Base-by-base conservation (phyloP, 2,329 filamentous ascomycete genomes). In the Botrytis byssoidea region DNA sequence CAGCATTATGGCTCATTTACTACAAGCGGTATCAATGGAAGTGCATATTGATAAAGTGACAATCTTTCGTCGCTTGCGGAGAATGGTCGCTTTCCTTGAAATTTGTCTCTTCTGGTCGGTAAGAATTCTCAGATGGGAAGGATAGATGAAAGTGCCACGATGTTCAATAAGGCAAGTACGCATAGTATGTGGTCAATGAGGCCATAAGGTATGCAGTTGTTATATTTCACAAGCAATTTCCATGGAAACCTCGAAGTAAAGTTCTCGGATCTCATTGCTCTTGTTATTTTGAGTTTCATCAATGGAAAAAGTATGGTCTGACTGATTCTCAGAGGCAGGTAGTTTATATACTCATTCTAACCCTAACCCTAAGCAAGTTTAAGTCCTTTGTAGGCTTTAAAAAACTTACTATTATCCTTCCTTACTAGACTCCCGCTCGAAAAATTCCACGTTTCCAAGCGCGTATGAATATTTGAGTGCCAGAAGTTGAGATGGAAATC, bases 81-180 rank as follows among this genome's bases (percentile, higher is more conserved):
- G 10, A 5, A n/a, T 2, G 25, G 25, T n/a, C 3, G 4, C 10
- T n/a, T n/a, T 10, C 4, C n/a, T 1, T 2, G 4, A 57, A 10
- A 6, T 16, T 25, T 2, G 1, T 42, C n/a, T 40, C 3, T 10
- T 57, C 4, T 42, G n/a, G 1, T 12, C 14, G 1, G 29, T 18
- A 25, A 14, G 14, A 25, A 8, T 25, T 44, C 8, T 12, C 18
- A 57, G 22, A 42, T 32, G 29, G 48, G 66, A 57, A 69, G 18
- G 48, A 69, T 57, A n/a, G 25, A 69, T 69, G 51, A n/a, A 57
- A 6, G 4, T 10, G 3, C 3, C 8, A 0, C 40, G 25, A 37
- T 32, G 1, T 29, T 22, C 35, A 68, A 25, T 0, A 16, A 16
- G 35, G 48, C 10, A 69, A 57, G 66, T 57, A n/a, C 37, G n/a